Conservation (phyloP, 2,329 filamentous ascomycete genomes). For the Sporothrix sp. region DNA sequence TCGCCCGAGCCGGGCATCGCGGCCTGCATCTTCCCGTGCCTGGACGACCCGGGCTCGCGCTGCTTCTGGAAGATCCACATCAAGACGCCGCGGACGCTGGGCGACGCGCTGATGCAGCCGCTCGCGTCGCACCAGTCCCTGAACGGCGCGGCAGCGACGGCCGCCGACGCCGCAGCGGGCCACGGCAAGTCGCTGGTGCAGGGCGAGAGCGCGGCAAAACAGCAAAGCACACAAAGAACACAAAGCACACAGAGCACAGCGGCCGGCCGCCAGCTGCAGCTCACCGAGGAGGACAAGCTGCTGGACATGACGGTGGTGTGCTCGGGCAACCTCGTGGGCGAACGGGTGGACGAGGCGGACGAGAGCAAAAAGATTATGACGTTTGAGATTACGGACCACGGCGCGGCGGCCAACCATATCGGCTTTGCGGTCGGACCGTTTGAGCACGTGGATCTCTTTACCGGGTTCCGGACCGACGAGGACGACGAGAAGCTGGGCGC, state of each 20-base stretch:
- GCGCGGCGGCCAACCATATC: constrained; percentile 74
- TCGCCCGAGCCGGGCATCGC: constrained; percentile 68
- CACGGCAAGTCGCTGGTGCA: constrained; percentile 17
- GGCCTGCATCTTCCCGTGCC: constrained; percentile 83
- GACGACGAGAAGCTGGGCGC: constrained; percentile 85
- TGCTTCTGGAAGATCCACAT: constrained; percentile 80
- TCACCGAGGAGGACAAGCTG: constrained; percentile 71
- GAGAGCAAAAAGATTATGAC: constrained; percentile 78
- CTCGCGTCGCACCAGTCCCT: constrained; percentile 30
- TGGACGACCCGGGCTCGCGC: constrained; percentile 72
- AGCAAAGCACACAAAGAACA: constrained; percentile 30
- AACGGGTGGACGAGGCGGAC: constrained; percentile 66
- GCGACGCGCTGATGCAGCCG: constrained; percentile 56
- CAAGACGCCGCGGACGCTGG: constrained; percentile 74
- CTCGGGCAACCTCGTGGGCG: constrained; percentile 80
- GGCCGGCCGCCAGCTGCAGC: constrained; percentile 25
- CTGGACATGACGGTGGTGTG: constrained; percentile 85
- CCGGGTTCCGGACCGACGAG: constrained; percentile 79
- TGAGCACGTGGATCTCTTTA: constrained; percentile 76
- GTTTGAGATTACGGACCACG: constrained; percentile 56
- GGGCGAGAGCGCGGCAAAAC: constrained; percentile 18
- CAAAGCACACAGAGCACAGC: constrained; percentile 7
- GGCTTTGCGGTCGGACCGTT: constrained; percentile 93
- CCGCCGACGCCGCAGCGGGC: not conserved
- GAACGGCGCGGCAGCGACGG: constrained; percentile 11